Percentiles rank a stretch among this genome's conserved stretches.
Conservation (phyloP, 1,284 basidiomycete species). For the Heterobasidion parviporum region DNA sequence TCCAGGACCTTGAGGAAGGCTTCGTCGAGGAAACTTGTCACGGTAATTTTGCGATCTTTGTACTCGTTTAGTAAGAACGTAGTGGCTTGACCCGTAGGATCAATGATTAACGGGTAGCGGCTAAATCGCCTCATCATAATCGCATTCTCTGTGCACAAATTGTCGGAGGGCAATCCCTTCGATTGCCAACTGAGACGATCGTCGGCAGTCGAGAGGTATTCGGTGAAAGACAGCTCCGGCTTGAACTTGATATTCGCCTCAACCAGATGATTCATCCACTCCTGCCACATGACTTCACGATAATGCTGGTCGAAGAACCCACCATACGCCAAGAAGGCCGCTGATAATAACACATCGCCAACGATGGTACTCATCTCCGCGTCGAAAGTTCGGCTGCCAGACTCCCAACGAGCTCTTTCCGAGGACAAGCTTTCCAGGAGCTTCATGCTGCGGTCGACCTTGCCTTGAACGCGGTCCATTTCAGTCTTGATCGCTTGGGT, state of each 20-base stretch:
- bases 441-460: conserved; percentile 96
- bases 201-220: conserved; percentile 96
- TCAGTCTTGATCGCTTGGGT: conserved; percentile 96
- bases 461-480: conserved; percentile 96
- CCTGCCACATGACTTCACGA: conserved; percentile 95
- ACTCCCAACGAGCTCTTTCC: conserved; percentile 92
- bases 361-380: conserved; percentile 98
- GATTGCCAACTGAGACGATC: conserved; percentile 95
- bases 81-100: conserved; percentile 98
- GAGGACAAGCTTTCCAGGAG: conserved; percentile 92
- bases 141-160: conserved; percentile 95
- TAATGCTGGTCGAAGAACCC: conserved; percentile 99
- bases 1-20: conserved; percentile 98
- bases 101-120: conserved; percentile 96
- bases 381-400: conserved; percentile 93
- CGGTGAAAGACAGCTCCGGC: conserved; percentile 84
- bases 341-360: conserved; percentile 93
- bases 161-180: conserved; percentile 90
- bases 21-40: conserved; percentile 98
- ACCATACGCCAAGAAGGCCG: conserved; percentile 94
- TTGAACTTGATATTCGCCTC: conserved; percentile 95
- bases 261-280: conserved; percentile 85
- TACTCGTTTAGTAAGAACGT: conserved; percentile 93
- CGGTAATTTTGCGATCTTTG: conserved; percentile 93
- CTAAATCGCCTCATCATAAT: conserved; percentile 99